Evolutionary conservation across 108 stramenopile genomes (phyloP), one percentile per base, ranked within the genome.

Genomic region (Nitzschia sp.): DNA sequence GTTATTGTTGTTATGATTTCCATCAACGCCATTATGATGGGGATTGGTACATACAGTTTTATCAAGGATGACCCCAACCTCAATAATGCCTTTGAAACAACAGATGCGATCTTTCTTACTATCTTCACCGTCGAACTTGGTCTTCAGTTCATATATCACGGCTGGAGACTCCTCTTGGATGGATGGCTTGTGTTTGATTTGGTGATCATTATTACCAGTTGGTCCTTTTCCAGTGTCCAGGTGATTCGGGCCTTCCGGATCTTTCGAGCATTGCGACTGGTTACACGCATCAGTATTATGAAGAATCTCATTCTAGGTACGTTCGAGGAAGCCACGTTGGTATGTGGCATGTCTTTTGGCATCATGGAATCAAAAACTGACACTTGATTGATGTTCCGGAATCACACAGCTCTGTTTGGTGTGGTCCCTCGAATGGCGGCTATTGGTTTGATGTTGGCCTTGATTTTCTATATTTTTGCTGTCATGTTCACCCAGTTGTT

Each of bases 21-120:
- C 8, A 73, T 87, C 55, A 90, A 90, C 72, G 78, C 86, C 0
- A 72, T 84, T 43, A 84, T 87, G 86, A 90, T 90, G 89, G 89
- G 89, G 10, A 54, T 87, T 17, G 89, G 75, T 17, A 90, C 89
- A 3, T 90, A 83, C 61, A 61, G 63, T 54, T 80, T 83, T 62
- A 78, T 90, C 20, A 71, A 59, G 42, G 21, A 62, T 6, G 57
- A 90, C 64, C 70, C 71, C 21, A 40, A 62, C 10, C 14, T 73
- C 14, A 37, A 51, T 41, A 0, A 56, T 24, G 63, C 39, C 34
- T 90, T 90, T 58, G 81, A 86, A 43, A 53, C 24, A 3, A 44
- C 53, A 0, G 89, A 90, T 50, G 26, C 60, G 19, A 65, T 72
- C 3, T 90, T 90, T 72, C 68, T 90, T 55, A 72, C 78, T 42